phyloP scores from a whole-genome alignment of 495 filamentous ascomycete genomes.

The Penicillium desertorum region DNA sequence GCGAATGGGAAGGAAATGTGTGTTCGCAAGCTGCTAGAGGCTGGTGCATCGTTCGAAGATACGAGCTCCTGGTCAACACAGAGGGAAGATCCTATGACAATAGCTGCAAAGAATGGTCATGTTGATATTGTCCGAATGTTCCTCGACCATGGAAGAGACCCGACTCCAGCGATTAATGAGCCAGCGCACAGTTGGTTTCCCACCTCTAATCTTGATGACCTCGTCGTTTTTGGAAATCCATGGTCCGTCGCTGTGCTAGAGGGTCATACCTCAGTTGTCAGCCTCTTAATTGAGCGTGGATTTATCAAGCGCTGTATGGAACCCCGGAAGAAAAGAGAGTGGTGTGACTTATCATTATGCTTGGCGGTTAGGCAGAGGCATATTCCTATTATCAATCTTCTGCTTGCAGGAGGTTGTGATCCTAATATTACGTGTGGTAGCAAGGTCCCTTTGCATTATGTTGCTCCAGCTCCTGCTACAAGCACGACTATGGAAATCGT shows the following conservation, averaged over 20 bases:
- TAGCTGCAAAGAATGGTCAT: conserved; percentile 10
- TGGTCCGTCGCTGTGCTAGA: background rate
- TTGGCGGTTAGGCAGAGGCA: background rate
- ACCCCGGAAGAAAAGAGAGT: background rate
- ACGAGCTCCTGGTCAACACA: no score
- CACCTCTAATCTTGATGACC: background rate
- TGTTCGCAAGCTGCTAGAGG: conserved; percentile 8
- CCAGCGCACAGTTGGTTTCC: no score
- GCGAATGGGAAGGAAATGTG: conserved; percentile 3
- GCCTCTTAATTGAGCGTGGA: conserved; percentile 9
- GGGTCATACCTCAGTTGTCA: conserved; percentile 9
- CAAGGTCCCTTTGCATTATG: background rate
- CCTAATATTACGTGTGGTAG: background rate
- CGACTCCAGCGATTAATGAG: background rate
- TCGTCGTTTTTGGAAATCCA: background rate
- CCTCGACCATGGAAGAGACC: conserved; percentile 5
- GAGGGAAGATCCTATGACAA: conserved; percentile 5
- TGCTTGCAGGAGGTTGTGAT: conserved; percentile 4
- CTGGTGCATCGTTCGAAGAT: background rate
- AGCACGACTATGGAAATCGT: background rate
- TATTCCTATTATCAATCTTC: conserved; percentile 4
- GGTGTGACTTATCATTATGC: background rate
- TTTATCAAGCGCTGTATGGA: background rate
- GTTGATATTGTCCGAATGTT: conserved; percentile 6
- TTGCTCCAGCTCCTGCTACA: background rate